Evolutionary conservation across 495 filamentous ascomycete genomes (phyloP).

Genomic region (Penicillium diatomitis): DNA sequence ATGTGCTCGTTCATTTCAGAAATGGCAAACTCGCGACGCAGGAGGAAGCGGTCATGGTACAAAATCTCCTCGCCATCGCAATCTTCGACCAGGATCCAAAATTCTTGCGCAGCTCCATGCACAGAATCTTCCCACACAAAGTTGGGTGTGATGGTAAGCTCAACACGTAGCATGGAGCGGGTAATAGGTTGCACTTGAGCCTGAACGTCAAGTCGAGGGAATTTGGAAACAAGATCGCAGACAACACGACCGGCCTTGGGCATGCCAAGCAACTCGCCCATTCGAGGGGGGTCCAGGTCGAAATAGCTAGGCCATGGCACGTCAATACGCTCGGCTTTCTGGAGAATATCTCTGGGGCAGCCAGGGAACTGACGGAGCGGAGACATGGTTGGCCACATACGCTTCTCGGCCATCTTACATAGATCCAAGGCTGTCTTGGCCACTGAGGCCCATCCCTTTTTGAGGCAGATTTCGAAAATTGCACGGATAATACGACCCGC

Average conservation of each 20-base stretch:
- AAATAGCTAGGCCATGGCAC: constrained; percentile 92
- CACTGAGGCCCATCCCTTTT: constrained; percentile 93
- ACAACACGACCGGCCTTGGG: constrained; percentile 83
- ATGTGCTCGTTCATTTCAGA: constrained; percentile 83
- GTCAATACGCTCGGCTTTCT: constrained; percentile 89
- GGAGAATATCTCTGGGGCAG: constrained; percentile 75
- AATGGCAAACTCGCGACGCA: constrained; percentile 76
- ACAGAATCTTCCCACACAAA: constrained; percentile 93
- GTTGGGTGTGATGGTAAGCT: constrained; percentile 86
- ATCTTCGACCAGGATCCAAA: constrained; percentile 96
- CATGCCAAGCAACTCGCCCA: constrained; percentile 89
- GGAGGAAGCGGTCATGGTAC: constrained; percentile 89
- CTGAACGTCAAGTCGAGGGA: constrained; percentile 84
- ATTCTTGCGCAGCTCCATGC: constrained; percentile 80
- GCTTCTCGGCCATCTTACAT: constrained; percentile 98
- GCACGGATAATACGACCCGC: constrained; percentile 92
- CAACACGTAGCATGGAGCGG: constrained; percentile 88
- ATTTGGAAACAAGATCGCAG: constrained; percentile 79
- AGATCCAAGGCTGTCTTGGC: constrained; percentile 87
- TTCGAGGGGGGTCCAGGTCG: constrained; percentile 91
- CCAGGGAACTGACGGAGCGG: constrained; percentile 83
- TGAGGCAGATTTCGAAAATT: constrained; percentile 91
- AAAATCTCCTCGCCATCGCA: constrained; percentile 95
- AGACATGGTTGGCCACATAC: constrained; percentile 99
- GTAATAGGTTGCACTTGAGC: constrained; percentile 93